Percentiles rank a stretch among this genome's conserved stretches.
These are phyloP conservation scores for Blastocystis sp. DNA, from an alignment of 352 stramenopile genomes.

Conservation along the genomic window DNA sequence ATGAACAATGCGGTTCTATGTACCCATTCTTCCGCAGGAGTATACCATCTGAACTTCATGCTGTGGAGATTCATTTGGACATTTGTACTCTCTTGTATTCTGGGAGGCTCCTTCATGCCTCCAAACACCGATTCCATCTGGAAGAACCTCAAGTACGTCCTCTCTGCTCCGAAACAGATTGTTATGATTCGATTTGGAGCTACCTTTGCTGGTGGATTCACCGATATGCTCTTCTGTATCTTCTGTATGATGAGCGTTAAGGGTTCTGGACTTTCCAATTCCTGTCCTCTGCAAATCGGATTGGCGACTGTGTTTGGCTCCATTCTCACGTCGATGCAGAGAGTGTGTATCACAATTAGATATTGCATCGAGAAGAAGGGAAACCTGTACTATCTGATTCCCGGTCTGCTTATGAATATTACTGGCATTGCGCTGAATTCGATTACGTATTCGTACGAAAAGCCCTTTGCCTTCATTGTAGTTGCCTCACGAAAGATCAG, in stretches of 20 bases:
- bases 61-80: conserved; percentile 20
- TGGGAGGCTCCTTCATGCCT: background rate
- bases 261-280: conserved; percentile 34
- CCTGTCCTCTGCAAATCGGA: conserved; percentile 28
- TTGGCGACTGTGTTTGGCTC: conserved; percentile 21
- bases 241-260: background rate
- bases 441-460: background rate
- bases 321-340: background rate
- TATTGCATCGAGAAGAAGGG: conserved; percentile 24
- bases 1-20: conserved; percentile 44
- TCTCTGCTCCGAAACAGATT: background rate
- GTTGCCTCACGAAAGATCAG: background rate
- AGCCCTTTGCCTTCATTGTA: background rate
- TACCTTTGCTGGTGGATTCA: conserved; percentile 50
- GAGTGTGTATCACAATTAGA: background rate
- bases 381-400: conserved; percentile 8
- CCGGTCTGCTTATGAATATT: conserved; percentile 29
- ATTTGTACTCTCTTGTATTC: background rate
- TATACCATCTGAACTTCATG: conserved; percentile 47
- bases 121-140: conserved; percentile 6
- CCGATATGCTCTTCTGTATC: conserved; percentile 36
- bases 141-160: conserved; percentile 1
- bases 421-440: background rate
- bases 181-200: background rate
- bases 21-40: conserved; percentile 5